Percentiles rank a stretch among this genome's conserved stretches.
Conservation (phyloP, 2,329 filamentous ascomycete genomes). For the Fusarium sublunatum region DNA sequence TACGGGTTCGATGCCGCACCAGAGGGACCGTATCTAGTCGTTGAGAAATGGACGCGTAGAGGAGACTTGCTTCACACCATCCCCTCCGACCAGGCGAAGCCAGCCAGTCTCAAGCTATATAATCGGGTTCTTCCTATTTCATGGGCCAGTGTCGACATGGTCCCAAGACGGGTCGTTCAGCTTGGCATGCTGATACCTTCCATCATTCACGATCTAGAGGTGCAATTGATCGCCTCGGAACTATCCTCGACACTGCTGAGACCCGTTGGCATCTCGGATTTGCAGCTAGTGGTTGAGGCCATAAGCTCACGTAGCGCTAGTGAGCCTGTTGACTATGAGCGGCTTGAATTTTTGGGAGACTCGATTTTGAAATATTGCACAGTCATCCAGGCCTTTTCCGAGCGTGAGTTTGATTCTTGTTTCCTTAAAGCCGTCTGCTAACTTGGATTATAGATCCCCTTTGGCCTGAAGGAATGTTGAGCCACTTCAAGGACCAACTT, state of each 20-base stretch:
- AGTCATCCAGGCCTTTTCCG: constrained; percentile 70
- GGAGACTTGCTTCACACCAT: constrained; percentile 68
- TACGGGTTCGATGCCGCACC: constrained; percentile 54
- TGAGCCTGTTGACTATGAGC: constrained; percentile 77
- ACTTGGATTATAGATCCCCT: constrained; percentile 61
- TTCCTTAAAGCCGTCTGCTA: background rate
- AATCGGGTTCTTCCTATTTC: constrained; percentile 58
- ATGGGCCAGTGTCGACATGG: constrained; percentile 61
- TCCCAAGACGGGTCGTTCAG: constrained; percentile 58
- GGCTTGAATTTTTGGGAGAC: constrained; percentile 89
- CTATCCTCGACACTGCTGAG: constrained; percentile 58
- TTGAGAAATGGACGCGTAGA: constrained; percentile 64
- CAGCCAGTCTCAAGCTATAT: constrained; percentile 56
- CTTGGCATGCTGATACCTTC: constrained; percentile 76
- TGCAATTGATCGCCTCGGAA: constrained; percentile 69
- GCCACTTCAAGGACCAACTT: constrained; percentile 72
- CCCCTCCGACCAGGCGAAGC: constrained; percentile 8
- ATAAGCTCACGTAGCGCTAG: constrained; percentile 73
- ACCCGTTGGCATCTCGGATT: constrained; percentile 62
- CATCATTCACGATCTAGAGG: constrained; percentile 76
- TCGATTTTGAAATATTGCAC: constrained; percentile 81
- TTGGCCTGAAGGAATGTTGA: constrained; percentile 83
- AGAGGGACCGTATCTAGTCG: constrained; percentile 61
- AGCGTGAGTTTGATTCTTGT: constrained; percentile 54
- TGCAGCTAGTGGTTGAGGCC: constrained; percentile 71